Conservation (phyloP, 1,284 basidiomycete species). For the Neotropicomus parvogracilis region DNA sequence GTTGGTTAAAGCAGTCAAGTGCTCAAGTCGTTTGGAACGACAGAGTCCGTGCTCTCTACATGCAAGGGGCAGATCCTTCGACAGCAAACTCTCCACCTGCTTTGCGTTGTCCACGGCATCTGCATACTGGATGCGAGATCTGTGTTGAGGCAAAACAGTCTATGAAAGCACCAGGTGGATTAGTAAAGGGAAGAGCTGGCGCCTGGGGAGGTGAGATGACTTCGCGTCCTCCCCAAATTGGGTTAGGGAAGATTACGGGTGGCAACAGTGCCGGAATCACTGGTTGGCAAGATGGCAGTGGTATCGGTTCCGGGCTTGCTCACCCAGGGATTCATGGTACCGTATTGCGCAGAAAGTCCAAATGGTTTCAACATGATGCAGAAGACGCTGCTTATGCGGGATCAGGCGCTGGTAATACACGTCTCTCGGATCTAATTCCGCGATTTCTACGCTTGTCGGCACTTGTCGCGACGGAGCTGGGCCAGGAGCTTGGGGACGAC, state of each 20-base stretch:
- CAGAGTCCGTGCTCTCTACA: slow-evolving; percentile 52
- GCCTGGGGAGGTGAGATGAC: slow-evolving; percentile 29
- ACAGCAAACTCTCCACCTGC: slow-evolving; percentile 61
- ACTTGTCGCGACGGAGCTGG: slow-evolving; percentile 68
- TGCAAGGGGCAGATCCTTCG: slow-evolving; percentile 56
- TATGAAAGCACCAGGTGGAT: slow-evolving; percentile 30
- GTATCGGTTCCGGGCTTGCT: slow-evolving; percentile 64
- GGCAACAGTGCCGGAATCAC: slow-evolving; percentile 51
- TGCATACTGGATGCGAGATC: slow-evolving; percentile 68
- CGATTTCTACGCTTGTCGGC: slow-evolving; percentile 73
- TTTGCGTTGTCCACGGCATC: slow-evolving; percentile 66
- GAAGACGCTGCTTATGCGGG: slow-evolving; percentile 27
- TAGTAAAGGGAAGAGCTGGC: slow-evolving; percentile 21
- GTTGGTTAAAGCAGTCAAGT: slow-evolving; percentile 13
- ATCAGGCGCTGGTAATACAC: slow-evolving; percentile 54
- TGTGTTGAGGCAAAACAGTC: slow-evolving; percentile 57
- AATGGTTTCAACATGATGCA: slow-evolving; percentile 26
- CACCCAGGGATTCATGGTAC: slow-evolving; percentile 52
- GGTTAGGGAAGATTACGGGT: slow-evolving; percentile 32
- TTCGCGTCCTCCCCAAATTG: slow-evolving; percentile 24
- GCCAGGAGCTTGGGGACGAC: slow-evolving; percentile 53
- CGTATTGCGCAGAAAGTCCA: slow-evolving; percentile 49
- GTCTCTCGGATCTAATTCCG: slow-evolving; percentile 64
- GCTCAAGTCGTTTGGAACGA: slow-evolving; percentile 33
- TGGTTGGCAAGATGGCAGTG: slow-evolving; percentile 68